Percentiles rank a stretch among this genome's conserved stretches.
Evolutionary conservation across 352 stramenopile genomes (phyloP).

Genomic region (Pilasporangium apinafurcum): DNA sequence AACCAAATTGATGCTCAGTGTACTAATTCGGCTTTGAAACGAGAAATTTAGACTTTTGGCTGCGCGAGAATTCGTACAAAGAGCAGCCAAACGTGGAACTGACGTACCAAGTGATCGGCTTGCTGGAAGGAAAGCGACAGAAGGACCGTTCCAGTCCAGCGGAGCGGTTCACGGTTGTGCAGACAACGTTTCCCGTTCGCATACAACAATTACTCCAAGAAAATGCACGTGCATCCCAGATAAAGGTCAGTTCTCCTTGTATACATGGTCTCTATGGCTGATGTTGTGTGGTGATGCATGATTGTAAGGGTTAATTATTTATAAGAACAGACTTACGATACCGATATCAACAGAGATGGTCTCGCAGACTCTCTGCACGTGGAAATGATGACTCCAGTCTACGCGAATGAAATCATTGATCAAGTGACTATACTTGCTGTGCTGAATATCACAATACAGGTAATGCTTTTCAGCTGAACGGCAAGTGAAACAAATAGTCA

Average conservation of each 20-base stretch:
- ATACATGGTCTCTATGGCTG: neutral
- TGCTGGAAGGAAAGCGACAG: conserved; percentile 43
- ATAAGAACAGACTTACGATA: conserved; percentile 24
- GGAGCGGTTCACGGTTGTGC: conserved; percentile 23
- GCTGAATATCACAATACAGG: conserved; percentile 56
- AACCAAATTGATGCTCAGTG: conserved; percentile 8
- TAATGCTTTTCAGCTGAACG: neutral
- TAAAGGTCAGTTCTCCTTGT: conserved; percentile 21
- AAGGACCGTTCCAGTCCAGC: neutral
- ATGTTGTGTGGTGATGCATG: neutral
- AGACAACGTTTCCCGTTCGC: conserved; percentile 33
- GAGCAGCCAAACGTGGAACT: conserved; percentile 54
- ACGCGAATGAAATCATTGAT: conserved; percentile 35
- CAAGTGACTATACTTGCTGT: conserved; percentile 38
- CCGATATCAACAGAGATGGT: conserved; percentile 43
- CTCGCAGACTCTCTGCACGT: conserved; percentile 50
- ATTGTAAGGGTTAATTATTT: neutral
- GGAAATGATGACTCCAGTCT: conserved; percentile 34
- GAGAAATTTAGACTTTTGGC: conserved; percentile 42
- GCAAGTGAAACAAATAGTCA: neutral
- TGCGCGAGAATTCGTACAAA: conserved; percentile 42
- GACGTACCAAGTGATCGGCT: conserved; percentile 53
- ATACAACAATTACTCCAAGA: conserved; percentile 38
- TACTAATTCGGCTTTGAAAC: conserved; percentile 3
- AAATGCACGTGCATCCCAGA: conserved; percentile 21